Percentiles rank a stretch among this genome's conserved stretches.
These are phyloP conservation scores for Xylariaceae sp. DNA, from an alignment of 2,329 filamentous ascomycete genomes.

Conservation along the genomic window DNA sequence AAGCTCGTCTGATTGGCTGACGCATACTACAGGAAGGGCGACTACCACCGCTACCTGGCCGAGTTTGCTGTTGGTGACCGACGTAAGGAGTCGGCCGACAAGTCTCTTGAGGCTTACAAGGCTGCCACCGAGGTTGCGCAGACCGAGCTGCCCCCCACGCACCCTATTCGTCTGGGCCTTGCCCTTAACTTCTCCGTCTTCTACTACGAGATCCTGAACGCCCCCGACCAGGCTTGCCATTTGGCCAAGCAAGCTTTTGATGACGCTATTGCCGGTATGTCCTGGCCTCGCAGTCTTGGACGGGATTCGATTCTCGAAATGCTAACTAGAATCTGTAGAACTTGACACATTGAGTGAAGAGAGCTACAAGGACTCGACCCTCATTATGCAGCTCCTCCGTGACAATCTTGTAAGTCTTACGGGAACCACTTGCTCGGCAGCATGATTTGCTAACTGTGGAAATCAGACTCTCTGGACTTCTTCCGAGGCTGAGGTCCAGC, in stretches of 20 bases:
- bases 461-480: constrained; percentile 95
- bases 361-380: constrained; percentile 98
- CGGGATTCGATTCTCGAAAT: neutral
- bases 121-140: constrained; percentile 82
- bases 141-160: constrained; percentile 83
- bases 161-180: constrained; percentile 88
- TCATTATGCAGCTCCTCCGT: constrained; percentile 97
- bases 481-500: constrained; percentile 80
- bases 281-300: neutral
- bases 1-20: constrained; percentile 14
- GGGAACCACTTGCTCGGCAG: neutral
- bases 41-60: constrained; percentile 98
- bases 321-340: constrained; percentile 49
- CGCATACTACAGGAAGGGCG: constrained; percentile 75
- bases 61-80: constrained; percentile 93
- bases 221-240: constrained; percentile 95
- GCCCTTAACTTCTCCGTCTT: constrained; percentile 97
- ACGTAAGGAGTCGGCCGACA: constrained; percentile 90
- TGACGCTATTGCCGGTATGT: constrained; percentile 77
- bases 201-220: constrained; percentile 99
- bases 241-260: constrained; percentile 94
- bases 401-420: constrained; percentile 75
- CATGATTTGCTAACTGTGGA: neutral
- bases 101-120: constrained; percentile 97
- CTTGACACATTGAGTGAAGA: constrained; percentile 96